Conservation (phyloP, 2,329 filamentous ascomycete genomes). For the Fusarium miscanthi region DNA sequence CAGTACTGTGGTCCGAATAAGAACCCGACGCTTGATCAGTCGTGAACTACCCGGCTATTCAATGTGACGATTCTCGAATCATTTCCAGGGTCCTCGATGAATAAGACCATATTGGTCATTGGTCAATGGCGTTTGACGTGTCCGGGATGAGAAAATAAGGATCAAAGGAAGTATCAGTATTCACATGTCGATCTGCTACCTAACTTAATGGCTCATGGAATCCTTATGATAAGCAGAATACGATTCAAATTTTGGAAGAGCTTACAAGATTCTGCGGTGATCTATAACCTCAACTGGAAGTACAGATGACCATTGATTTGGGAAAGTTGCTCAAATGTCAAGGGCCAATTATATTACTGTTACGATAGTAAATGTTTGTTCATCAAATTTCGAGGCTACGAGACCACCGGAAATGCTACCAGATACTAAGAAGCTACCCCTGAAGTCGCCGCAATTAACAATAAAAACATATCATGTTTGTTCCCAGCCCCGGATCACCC, state of each 20-base stretch:
- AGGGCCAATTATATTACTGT: too few species aligned
- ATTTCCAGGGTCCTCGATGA: conserved; percentile 43
- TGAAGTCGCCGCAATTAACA: conserved; percentile 5
- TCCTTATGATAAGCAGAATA: neutral
- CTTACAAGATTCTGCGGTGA: neutral
- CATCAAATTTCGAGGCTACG: neutral
- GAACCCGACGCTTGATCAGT: conserved; percentile 35
- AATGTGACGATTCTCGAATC: conserved; percentile 40
- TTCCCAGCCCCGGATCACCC: conserved; percentile 39
- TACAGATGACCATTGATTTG: neutral
- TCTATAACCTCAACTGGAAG: neutral
- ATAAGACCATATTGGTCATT: conserved; percentile 43
- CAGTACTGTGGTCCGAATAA: conserved; percentile 41
- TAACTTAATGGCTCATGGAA: neutral
- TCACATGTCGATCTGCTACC: conserved; percentile 24
- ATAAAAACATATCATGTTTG: conserved; percentile 26
- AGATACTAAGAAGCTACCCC: neutral
- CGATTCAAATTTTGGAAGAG: neutral
- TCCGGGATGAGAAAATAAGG: neutral
- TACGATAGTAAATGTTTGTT: neutral
- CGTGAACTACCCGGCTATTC: conserved; percentile 24
- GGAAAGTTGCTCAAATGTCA: neutral
- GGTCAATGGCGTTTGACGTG: conserved; percentile 32
- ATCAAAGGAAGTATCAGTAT: conserved; percentile 1
- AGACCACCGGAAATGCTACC: conserved; percentile 12